These are phyloP conservation scores for Volvox reticuliferus DNA, from an alignment of 139 green algal genomes.

Conservation along the genomic window DNA sequence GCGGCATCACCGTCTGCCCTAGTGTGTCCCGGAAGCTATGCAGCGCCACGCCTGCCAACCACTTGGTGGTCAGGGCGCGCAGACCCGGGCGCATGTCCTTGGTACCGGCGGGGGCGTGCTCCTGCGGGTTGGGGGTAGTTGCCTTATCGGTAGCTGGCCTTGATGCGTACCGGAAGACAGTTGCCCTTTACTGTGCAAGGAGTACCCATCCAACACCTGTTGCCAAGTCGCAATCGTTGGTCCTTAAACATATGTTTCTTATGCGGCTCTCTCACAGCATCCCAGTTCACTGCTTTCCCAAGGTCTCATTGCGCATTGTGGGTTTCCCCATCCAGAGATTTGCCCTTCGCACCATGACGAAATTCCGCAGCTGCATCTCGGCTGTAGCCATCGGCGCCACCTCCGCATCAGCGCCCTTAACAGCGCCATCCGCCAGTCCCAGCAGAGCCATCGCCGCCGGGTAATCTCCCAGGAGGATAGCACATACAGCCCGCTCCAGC, in stretches of 20 bases:
- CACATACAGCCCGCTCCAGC: constrained; percentile 46
- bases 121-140: not conserved
- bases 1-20: not conserved
- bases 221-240: too few relatives aligned
- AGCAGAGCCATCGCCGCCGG: constrained; percentile 31
- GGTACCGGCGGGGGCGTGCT: constrained; percentile 15
- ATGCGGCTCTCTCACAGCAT: too few relatives aligned
- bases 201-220: too few relatives aligned
- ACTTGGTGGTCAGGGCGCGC: constrained; percentile 38
- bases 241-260: too few relatives aligned
- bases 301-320: too few relatives aligned
- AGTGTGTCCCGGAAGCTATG: constrained; percentile 45
- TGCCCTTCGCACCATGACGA: constrained; percentile 46
- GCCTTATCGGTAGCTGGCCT: too few relatives aligned
- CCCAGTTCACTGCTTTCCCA: too few relatives aligned
- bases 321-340: too few relatives aligned
- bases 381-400: not conserved
- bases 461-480: constrained; percentile 54
- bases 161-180: too few relatives aligned
- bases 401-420: not conserved
- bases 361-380: constrained; percentile 23
- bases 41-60: constrained; percentile 53
- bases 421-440: not conserved
- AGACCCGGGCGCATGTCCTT: constrained; percentile 51
- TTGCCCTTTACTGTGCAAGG: too few relatives aligned